Evolutionary conservation across 805 yeast genomes (phyloP), one percentile per base, ranked within the genome.

Genomic region (Ogataea zsoltii): DNA sequence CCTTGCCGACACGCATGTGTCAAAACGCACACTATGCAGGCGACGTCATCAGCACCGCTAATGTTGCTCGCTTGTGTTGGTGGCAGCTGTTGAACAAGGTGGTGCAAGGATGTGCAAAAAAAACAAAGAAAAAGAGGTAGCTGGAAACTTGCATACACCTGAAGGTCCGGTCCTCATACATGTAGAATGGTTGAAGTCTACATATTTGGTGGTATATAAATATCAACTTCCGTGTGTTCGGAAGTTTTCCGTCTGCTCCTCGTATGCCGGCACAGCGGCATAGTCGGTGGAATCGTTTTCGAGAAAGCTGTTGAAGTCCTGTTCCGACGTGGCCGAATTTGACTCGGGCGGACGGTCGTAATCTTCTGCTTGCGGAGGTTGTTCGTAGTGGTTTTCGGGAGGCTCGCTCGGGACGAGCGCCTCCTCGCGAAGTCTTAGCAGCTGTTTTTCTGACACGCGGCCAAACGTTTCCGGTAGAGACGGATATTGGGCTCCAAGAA

Each of bases 321-420:
- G 44, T 14, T 14, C 41, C 14, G 17, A 12, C 9, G 21, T 7
- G 7, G 18, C 11, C 13, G 9, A 12, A 9, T 18, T 15, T n/a
- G 19, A 38, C 25, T 45, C 46, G 2, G 56, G 51, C 12, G 53
- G 54, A 15, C 30, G 54, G 4, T 38, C 43, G 21, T 44, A 41
- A 32, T 45, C 50, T 26, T 21, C 25, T 21, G 25, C n/a, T n/a
- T n/a, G 25, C 25, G 25, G 25, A 5, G 25, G 25, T 21, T 21
- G 25, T 21, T 21, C 25, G 25, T 21, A 21, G 25, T 34, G 32
- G 14, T 35, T 43, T 3, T 19, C 21, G 3, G 54, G 54, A 18
- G 82, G 81, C 32, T 70, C 84, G 2, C 88, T 82, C 0, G 92
- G 91, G 17, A 83, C 56, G 33, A 85, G 66, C 4, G 85, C 75